Percentiles rank a stretch among this genome's conserved stretches.
phyloP scores from a whole-genome alignment of 208 protist species.

The Trypanosoma boissoni region DNA sequence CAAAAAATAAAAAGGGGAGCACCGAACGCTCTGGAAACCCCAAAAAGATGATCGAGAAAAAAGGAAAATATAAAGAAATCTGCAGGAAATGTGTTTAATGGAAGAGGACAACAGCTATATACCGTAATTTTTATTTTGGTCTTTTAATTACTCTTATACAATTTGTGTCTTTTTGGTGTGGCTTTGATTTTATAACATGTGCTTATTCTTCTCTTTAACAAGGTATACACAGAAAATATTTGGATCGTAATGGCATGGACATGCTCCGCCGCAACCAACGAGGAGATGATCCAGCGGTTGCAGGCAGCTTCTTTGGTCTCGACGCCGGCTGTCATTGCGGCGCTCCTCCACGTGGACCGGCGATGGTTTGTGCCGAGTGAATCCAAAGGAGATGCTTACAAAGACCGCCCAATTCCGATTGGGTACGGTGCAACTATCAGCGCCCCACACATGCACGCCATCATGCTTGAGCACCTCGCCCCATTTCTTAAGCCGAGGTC shows the following conservation, averaged over 20 bases:
- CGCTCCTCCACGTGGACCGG: conserved; percentile 76
- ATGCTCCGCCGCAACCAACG: conserved; percentile 72
- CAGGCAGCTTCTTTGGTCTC: conserved; percentile 46
- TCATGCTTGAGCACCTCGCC: conserved; percentile 72
- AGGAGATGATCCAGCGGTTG: conserved; percentile 53
- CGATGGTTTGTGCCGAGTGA: conserved; percentile 53
- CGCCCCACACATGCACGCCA: conserved; percentile 92
- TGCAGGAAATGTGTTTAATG: too few species aligned
- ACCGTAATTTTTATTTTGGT: neutral
- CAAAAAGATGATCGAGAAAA: too few species aligned
- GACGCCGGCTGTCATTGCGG: conserved; percentile 42
- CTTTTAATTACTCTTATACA: conserved; percentile 2
- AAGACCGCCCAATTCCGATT: conserved; percentile 74
- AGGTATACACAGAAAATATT: neutral
- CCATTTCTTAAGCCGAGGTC: conserved; percentile 30
- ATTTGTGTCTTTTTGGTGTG: conserved; percentile 8
- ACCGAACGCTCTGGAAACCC: too few species aligned
- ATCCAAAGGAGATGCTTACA: conserved; percentile 40
- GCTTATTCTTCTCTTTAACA: conserved; percentile 9
- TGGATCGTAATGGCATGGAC: conserved; percentile 60
- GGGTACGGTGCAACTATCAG: conserved; percentile 84
- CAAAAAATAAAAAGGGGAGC: too few species aligned
- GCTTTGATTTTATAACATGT: conserved; percentile 17
- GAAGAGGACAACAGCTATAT: too few species aligned
- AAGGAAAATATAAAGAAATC: too few species aligned